Evolutionary conservation across 164 flowering plant genomes (phyloP).

Genomic region (Akebia trifoliata): DNA sequence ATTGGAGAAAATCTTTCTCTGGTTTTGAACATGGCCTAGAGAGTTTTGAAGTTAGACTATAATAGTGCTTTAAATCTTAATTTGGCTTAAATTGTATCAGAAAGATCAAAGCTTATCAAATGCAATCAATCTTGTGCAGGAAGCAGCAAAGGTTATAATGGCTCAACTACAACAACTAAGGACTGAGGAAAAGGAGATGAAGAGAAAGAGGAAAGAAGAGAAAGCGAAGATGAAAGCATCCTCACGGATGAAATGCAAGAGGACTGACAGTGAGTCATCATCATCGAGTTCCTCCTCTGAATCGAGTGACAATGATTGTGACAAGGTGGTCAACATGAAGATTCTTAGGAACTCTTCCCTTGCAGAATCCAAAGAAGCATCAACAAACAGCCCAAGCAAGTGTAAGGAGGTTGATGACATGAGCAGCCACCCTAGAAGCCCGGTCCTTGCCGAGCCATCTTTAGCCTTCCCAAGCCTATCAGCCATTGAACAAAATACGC

Average conservation of each 20-base stretch:
- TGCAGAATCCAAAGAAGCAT: not conserved
- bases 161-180: constrained; percentile 37
- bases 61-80: too few relatives aligned
- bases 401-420: not conserved
- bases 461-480: too few relatives aligned
- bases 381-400: constrained; percentile 1
- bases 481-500: too few relatives aligned
- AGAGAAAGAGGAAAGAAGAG: constrained; percentile 43
- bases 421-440: constrained; percentile 12
- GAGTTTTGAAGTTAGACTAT: too few relatives aligned
- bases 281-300: constrained; percentile 43
- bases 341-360: constrained; percentile 16
- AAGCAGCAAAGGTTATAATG: constrained; percentile 35
- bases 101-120: too few relatives aligned
- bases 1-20: too few relatives aligned
- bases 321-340: constrained; percentile 41
- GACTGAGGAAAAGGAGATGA: constrained; percentile 46
- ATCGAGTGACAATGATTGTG: constrained; percentile 55
- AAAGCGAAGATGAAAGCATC: constrained; percentile 36
- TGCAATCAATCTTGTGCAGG: too few relatives aligned
- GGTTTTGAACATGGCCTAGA: too few relatives aligned
- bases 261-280: constrained; percentile 21
- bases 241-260: constrained; percentile 2
- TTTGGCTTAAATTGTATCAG: too few relatives aligned
- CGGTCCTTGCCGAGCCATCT: too few relatives aligned